Base-by-base conservation (phyloP, 169 alveolate species). In the Eimeria praecox region DNA sequence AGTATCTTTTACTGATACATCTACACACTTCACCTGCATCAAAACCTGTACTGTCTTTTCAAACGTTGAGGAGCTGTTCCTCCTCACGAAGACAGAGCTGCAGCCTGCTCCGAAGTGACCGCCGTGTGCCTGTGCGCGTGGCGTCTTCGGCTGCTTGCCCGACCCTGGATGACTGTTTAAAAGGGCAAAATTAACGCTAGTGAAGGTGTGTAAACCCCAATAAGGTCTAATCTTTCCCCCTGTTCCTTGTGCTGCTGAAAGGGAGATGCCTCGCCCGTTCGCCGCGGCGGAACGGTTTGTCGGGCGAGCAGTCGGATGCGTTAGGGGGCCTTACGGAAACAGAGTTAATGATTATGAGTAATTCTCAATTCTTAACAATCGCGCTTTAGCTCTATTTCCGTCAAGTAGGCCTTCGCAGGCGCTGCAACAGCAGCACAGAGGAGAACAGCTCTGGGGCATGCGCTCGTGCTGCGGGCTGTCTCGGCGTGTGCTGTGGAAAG, bases 401-500 rank as follows among this genome's bases (percentile, higher is more conserved):
- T 66, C 78, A 66, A 66, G 33, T 66, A 5, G 18, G 24, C 24
- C 78, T 30, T 66, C 18, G 18, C 44, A 8, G 78, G 46, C 22
- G 44, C 27, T 30, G 42, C 78, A 66, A 44, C 78, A 66, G 78
- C 78, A 38, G 82, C 82, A 71, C 24, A 71, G 49, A 40, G 62
- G 62, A 46, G 38, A 77, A 38, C 87, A 44, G 87, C 64, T 27
- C 33, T n/a, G 59, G 64, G 87, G 46, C 64, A 77, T 77, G 87
- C 64, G 87, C 87, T 40, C 62, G 62, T 77, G 87, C 87, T 46
- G 87, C 87, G 64, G 82, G 87, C 87, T 77, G 87, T 77, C 87
- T 77, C 87, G 87, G 64, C 35, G 87, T 22, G 87, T 77, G 87
- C 87, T 77, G 87, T 38, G 20, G 82, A 38, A 71, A 71, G 82